A percentile compares a stretch with the other conserved stretches of the same genome.
Conservation (phyloP, 140 eudicot genomes). For the Bidens hawaiensis region DNA sequence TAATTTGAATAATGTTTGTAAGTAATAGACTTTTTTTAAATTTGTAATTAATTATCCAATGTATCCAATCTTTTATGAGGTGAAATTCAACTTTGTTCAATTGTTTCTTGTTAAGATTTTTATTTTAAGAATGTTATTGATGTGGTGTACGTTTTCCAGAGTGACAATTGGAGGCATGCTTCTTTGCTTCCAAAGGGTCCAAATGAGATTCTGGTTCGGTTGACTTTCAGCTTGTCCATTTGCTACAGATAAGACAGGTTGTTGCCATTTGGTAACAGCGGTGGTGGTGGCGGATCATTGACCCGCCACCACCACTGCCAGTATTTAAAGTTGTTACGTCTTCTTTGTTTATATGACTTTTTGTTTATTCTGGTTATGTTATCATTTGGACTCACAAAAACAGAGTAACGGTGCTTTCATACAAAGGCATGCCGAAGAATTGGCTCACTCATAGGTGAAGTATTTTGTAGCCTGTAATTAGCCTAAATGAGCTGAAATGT, state of each 20-base stretch:
- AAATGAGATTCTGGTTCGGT: conserved; percentile 44
- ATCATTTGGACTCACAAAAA: conserved; percentile 1
- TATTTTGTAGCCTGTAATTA: neutral
- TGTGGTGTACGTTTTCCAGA: conserved; percentile 67
- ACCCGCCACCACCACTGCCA: conserved; percentile 15
- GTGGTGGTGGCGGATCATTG: conserved; percentile 9
- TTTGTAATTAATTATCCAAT: conserved; percentile 40
- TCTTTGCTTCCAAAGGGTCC: conserved; percentile 60
- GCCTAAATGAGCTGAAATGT: neutral
- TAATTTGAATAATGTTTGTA: conserved; percentile 37
- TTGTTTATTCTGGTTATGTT: conserved; percentile 8
- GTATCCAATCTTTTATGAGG: conserved; percentile 26
- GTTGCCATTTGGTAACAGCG: conserved; percentile 26
- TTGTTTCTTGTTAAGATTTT: conserved; percentile 1
- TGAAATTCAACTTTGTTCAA: conserved; percentile 14
- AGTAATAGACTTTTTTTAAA: conserved; percentile 10
- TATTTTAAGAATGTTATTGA: conserved; percentile 32
- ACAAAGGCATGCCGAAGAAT: neutral
- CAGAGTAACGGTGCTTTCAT: neutral
- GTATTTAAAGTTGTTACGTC: conserved; percentile 11
- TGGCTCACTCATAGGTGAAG: conserved; percentile 13
- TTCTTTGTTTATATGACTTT: conserved; percentile 9
- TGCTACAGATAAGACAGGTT: conserved; percentile 41
- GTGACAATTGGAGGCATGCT: conserved; percentile 56
- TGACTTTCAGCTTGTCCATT: conserved; percentile 38